Base-by-base conservation (phyloP, 2,329 filamentous ascomycete species). In the Colletotrichum eleusines region DNA sequence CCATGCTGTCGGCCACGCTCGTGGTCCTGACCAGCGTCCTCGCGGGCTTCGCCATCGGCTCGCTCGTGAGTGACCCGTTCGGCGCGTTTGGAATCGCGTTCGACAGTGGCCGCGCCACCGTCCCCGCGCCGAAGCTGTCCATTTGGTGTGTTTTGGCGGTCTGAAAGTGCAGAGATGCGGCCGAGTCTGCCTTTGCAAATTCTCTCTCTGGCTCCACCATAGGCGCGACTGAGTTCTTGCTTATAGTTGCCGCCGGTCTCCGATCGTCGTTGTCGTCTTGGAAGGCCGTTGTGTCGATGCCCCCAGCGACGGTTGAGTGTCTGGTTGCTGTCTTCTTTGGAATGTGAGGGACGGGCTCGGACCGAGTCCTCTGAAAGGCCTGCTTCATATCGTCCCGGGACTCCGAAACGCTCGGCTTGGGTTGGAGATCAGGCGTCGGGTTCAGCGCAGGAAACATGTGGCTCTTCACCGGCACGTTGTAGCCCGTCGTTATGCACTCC, bases 401-500 rank as follows among this genome's bases (percentile, higher is more conserved):
- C 23, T 69, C 71, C 9, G 31, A 65, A 11, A 53, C 14, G 50
- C 60, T 70, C 8, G 63, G 50, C 8, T 58, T 72, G 40, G 72
- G 61, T 28, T 60, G 40, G 20, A 73, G 42, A 14, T n/a, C 23
- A 2, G 50, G 38, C 5, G 54, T 46, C 59, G 73, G 72, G 7
- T 50, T 80, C 35, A 88, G 76, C 71, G 86, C 83, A 0, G 84
- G 79, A 65, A 86, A 88, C 66, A 88, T 76, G 62, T 81, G 88
- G 8, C 79, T 74, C 48, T 84, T 81, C 53, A 85, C 78, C 1
- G 87, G 84, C 3, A 84, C 79, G 4, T 82, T 80, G 72, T 75
- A 82, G 6, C 88, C 88, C 0, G 83, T 88, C 76, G 86, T 84
- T 61, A 98, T 90, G 74, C 92, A 96, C 62, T 91, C 87, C 91